Percentiles rank a stretch among this genome's conserved stretches.
Conservation (phyloP, 2,329 filamentous ascomycete species). For the Ascochyta clinopodiicola region DNA sequence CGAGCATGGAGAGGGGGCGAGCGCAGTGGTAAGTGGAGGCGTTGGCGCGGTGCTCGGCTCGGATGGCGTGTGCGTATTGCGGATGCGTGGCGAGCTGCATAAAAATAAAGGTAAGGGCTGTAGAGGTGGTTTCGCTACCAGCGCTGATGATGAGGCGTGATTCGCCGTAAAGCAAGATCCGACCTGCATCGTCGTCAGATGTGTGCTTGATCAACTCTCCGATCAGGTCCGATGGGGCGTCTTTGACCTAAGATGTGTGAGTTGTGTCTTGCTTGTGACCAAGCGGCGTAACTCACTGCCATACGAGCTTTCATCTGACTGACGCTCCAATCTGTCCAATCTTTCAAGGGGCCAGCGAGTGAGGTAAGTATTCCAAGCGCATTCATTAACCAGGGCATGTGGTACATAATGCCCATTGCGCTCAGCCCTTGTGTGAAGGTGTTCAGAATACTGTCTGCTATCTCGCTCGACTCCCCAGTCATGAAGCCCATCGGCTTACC, state of each 20-base stretch:
- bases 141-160: conserved; percentile 43
- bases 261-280: not conserved
- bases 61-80: conserved; percentile 23
- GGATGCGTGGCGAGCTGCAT: conserved; percentile 35
- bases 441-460: conserved; percentile 30
- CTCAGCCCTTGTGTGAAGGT: conserved; percentile 41
- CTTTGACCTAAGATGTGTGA: conserved; percentile 17
- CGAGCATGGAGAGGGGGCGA: conserved; percentile 22
- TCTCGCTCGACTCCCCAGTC: conserved; percentile 43
- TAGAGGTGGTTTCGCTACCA: conserved; percentile 56
- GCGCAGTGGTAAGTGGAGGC: conserved; percentile 17
- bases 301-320: conserved; percentile 31
- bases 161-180: conserved; percentile 34
- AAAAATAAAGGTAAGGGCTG: conserved; percentile 61
- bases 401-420: conserved; percentile 31
- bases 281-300: conserved; percentile 17
- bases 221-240: conserved; percentile 30
- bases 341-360: conserved; percentile 34
- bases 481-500: conserved; percentile 50
- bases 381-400: conserved; percentile 41
- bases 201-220: conserved; percentile 34
- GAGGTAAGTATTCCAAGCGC: conserved; percentile 25
- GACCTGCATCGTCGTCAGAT: conserved; percentile 17
- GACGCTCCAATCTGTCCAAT: conserved; percentile 34
- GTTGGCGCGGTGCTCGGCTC: conserved; percentile 26